Conservation (phyloP, 78 protist genomes). For the Diacronema lutheri region DNA sequence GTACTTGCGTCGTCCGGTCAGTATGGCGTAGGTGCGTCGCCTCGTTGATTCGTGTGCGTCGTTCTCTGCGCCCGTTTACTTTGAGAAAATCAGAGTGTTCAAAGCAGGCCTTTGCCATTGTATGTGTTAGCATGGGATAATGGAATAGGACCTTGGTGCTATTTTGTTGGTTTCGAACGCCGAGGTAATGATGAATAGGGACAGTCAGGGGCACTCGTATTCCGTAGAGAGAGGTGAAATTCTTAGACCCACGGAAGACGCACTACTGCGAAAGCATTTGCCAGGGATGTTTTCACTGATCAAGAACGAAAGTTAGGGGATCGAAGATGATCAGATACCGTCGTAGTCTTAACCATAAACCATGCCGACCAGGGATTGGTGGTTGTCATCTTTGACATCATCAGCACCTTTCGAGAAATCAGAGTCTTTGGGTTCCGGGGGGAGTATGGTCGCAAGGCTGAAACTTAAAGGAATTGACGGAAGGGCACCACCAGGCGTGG, state of each 20-base stretch:
- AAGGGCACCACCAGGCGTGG: conserved; percentile 90
- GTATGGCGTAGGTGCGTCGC: background rate
- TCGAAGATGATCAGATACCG: conserved; percentile 93
- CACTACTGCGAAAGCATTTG: conserved; percentile 88
- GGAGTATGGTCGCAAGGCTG: conserved; percentile 91
- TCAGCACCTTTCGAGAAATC: conserved; percentile 70
- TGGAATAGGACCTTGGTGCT: conserved; percentile 44
- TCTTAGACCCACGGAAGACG: conserved; percentile 81
- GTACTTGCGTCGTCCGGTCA: too few relatives aligned
- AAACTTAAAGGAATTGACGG: conserved; percentile 94
- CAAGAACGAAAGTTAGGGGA: conserved; percentile 94
- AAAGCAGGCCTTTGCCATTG: conserved; percentile 73
- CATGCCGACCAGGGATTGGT: conserved; percentile 86
- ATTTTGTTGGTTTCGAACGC: conserved; percentile 54
- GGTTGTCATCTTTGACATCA: conserved; percentile 27
- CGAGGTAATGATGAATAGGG: conserved; percentile 79
- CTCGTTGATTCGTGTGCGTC: background rate
- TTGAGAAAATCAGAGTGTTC: conserved; percentile 85
- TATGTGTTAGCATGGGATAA: conserved; percentile 75
- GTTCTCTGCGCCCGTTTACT: conserved; percentile 48
- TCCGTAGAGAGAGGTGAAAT: conserved; percentile 89
- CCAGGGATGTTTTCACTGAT: conserved; percentile 85
- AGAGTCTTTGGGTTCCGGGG: conserved; percentile 85
- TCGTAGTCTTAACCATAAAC: conserved; percentile 93
- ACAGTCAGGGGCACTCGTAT: conserved; percentile 77